These are phyloP conservation scores for Amanita fuliginea DNA, from an alignment of 768 basidiomycete species.

Conservation along the genomic window DNA sequence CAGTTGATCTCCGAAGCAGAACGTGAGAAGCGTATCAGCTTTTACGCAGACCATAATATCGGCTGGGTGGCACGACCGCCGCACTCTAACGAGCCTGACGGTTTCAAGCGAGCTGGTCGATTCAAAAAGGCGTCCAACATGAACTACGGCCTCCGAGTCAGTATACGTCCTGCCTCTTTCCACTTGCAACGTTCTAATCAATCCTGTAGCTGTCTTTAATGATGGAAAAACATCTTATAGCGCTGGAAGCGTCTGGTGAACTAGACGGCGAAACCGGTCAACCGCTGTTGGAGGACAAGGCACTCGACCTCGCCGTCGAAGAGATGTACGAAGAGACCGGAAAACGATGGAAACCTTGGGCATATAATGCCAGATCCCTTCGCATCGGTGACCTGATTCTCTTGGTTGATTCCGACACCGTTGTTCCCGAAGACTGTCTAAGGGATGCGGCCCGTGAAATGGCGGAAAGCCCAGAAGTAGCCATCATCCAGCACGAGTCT, in stretches of 20 bases:
- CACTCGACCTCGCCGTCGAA: conserved; percentile 64
- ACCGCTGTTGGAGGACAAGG: conserved; percentile 55
- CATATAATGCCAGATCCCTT: conserved; percentile 61
- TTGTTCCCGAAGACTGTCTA: conserved; percentile 83
- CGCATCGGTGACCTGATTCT: conserved; percentile 74
- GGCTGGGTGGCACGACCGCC: conserved; percentile 78
- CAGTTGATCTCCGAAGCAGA: conserved; percentile 56
- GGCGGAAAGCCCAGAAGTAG: conserved; percentile 70
- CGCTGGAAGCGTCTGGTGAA: conserved; percentile 30
- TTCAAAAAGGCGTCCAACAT: conserved; percentile 92
- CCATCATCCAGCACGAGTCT: conserved; percentile 85
- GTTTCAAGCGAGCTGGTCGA: conserved; percentile 72
- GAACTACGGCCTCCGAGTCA: conserved; percentile 59
- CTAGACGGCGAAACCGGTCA: conserved; percentile 26
- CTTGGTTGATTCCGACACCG: conserved; percentile 72
- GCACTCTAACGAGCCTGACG: conserved; percentile 49
- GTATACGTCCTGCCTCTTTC: conserved; percentile 1
- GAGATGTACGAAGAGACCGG: conserved; percentile 55
- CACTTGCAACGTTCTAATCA: conserved; percentile 1
- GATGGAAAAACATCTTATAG: conserved; percentile 40
- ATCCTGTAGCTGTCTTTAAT: conserved; percentile 47
- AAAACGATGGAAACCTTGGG: conserved; percentile 60
- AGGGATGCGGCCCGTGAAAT: conserved; percentile 85
- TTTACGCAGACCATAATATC: conserved; percentile 70
- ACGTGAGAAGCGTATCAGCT: conserved; percentile 51